These are phyloP conservation scores for Zasmidium cellare DNA, from an alignment of 2,329 filamentous ascomycete genomes.

Conservation along the genomic window DNA sequence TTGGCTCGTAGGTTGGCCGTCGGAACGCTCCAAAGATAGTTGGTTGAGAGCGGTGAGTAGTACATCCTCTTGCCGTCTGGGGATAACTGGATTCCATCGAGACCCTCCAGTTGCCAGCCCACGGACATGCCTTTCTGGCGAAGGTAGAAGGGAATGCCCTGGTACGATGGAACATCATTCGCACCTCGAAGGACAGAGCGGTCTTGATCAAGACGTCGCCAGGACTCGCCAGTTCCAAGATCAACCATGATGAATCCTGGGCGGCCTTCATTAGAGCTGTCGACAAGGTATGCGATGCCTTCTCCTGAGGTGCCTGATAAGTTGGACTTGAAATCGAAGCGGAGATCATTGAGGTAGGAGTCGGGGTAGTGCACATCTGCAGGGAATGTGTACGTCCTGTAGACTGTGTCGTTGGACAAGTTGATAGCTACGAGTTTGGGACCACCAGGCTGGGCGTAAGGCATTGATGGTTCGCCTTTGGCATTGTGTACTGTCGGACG, in stretches of 20 bases:
- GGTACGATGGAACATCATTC: conserved; percentile 34
- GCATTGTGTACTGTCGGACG: conserved; percentile 44
- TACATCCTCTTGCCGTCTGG: conserved; percentile 42
- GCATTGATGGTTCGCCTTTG: conserved; percentile 40
- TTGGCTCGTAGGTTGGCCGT: conserved; percentile 35
- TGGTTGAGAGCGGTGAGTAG: conserved; percentile 43
- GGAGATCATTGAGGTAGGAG: conserved; percentile 49
- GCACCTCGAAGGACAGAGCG: conserved; percentile 32
- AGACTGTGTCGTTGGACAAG: conserved; percentile 43
- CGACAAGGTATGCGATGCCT: conserved; percentile 49
- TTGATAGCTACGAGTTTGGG: conserved; percentile 48
- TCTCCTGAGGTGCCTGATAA: conserved; percentile 38
- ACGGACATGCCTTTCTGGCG: conserved; percentile 27
- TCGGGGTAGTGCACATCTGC: conserved; percentile 46
- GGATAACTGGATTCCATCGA: conserved; percentile 41
- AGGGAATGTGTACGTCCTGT: conserved; percentile 45
- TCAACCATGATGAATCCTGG: conserved; percentile 50
- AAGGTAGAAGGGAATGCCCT: conserved; percentile 34
- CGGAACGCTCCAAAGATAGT: conserved; percentile 37
- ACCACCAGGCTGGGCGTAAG: conserved; percentile 47
- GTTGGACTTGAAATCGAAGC: conserved; percentile 47
- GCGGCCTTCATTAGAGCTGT: conserved; percentile 48
- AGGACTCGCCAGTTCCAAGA: conserved; percentile 43
- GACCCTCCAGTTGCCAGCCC: conserved; percentile 31
- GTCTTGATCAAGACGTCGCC: conserved; percentile 41